These are phyloP conservation scores for Phaffia australis DNA, from an alignment of 768 basidiomycete species.

Conservation along the genomic window DNA sequence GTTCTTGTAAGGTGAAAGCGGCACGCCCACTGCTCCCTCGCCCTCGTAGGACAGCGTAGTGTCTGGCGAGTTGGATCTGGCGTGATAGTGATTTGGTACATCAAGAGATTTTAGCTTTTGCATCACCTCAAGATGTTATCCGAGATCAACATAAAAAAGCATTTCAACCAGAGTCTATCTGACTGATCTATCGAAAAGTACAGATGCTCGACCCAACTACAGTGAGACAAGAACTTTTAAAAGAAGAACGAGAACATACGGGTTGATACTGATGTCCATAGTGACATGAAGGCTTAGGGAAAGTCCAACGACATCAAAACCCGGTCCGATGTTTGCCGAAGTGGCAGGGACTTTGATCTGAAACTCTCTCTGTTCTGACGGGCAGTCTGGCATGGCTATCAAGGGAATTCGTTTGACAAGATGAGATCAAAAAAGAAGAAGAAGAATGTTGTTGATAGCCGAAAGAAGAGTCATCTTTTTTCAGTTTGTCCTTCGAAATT, in stretches of 20 bases:
- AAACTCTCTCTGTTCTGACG: constrained; percentile 35
- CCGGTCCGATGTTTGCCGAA: constrained; percentile 95
- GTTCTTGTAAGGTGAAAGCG: constrained; percentile 91
- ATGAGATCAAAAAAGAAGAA: background rate
- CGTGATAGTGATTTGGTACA: background rate
- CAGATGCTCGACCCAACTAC: background rate
- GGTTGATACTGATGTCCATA: constrained; percentile 50
- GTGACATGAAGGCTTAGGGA: constrained; percentile 78
- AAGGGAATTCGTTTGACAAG: background rate
- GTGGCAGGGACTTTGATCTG: constrained; percentile 86
- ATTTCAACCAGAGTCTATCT: background rate
- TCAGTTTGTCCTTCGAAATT: background rate
- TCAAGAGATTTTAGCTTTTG: background rate
- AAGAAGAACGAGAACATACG: constrained; percentile 13
- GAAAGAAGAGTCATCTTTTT: background rate
- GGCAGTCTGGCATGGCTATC: constrained; percentile 15
- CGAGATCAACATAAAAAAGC: background rate
- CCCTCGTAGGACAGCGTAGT: constrained; percentile 53
- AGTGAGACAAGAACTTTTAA: background rate
- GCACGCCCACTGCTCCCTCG: constrained; percentile 81
- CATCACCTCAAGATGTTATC: constrained; percentile 2
- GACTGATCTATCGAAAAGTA: background rate
- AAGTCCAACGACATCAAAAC: constrained; percentile 98
- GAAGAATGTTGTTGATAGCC: background rate
- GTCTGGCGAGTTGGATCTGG: constrained; percentile 21